Conservation (phyloP, 2,329 filamentous ascomycete genomes). For the Penicillium sp. region DNA sequence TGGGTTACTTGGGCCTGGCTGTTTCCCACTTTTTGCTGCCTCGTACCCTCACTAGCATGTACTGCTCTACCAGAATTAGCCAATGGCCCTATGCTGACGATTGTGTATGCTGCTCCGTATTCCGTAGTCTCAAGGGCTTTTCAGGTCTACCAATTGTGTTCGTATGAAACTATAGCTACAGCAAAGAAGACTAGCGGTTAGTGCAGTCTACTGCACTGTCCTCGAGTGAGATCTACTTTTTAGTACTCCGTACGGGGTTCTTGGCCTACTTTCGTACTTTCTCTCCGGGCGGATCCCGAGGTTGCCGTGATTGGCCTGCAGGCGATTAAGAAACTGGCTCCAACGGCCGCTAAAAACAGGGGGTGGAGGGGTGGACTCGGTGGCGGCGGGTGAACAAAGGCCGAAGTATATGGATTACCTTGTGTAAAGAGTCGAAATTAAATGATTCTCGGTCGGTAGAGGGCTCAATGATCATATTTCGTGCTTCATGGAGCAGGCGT, state of each 20-base stretch:
- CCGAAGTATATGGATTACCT: not conserved
- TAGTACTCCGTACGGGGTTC: no score
- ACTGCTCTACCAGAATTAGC: not conserved
- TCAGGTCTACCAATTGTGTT: no score
- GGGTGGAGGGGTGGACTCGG: not conserved
- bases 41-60: not conserved
- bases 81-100: not conserved
- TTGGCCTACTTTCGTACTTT: no score
- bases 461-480: no score
- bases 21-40: not conserved
- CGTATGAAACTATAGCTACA: no score
- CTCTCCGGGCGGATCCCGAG: not conserved
- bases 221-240: no score
- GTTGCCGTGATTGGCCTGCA: constrained; percentile 13
- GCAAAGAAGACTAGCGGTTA: no score
- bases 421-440: not conserved
- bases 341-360: constrained; percentile 12
- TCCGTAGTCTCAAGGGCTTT: not conserved
- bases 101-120: not conserved
- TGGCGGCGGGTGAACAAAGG: not conserved
- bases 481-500: no score
- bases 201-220: no score
- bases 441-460: not conserved
- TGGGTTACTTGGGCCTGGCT: not conserved
- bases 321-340: constrained; percentile 13